phyloP scores from a whole-genome alignment of 208 protist species.

The Blastocrithidia nonstop region DNA sequence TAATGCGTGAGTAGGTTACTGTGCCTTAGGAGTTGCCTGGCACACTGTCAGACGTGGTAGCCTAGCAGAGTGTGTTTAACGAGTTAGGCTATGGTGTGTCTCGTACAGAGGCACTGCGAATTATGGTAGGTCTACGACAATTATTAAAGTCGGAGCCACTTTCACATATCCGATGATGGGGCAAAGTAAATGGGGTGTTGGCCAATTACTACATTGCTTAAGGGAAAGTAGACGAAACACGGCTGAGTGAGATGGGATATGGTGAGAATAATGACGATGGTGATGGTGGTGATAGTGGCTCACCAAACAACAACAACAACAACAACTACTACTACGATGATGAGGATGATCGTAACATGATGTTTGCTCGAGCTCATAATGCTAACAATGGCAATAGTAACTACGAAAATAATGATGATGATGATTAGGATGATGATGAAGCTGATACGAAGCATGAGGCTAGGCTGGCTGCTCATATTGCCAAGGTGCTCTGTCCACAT shows the following conservation, averaged over 20 bases:
- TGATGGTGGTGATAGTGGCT: slow-evolving; percentile 10
- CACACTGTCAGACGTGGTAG: slow-evolving; percentile 62
- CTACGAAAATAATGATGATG: slow-evolving; percentile 41
- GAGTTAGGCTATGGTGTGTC: slow-evolving; percentile 60
- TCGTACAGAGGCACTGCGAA: slow-evolving; percentile 58
- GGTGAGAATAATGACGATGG: slow-evolving; percentile 21
- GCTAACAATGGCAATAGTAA: slow-evolving; percentile 32
- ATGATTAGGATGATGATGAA: slow-evolving; percentile 33
- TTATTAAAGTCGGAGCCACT: slow-evolving; percentile 74
- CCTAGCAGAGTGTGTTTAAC: slow-evolving; percentile 76
- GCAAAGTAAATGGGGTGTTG: slow-evolving; percentile 60
- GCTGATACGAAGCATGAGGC: slow-evolving; percentile 51
- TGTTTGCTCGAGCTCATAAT: not conserved
- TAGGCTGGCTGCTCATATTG: slow-evolving; percentile 34
- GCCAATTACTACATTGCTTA: slow-evolving; percentile 87
- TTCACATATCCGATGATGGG: slow-evolving; percentile 71
- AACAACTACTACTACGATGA: not conserved
- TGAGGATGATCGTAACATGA: not conserved
- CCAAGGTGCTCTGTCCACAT: slow-evolving; percentile 12
- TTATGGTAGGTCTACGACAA: slow-evolving; percentile 77
- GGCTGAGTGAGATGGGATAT: slow-evolving; percentile 28
- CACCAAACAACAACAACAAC: not conserved
- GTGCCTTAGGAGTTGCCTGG: slow-evolving; percentile 36
- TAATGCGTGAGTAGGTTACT: slow-evolving; percentile 8
- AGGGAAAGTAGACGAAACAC: slow-evolving; percentile 48